Evolutionary conservation across 1,284 basidiomycete species (phyloP), one percentile per base, ranked within the genome.

Genomic region (Ganoderma resinaceum): DNA sequence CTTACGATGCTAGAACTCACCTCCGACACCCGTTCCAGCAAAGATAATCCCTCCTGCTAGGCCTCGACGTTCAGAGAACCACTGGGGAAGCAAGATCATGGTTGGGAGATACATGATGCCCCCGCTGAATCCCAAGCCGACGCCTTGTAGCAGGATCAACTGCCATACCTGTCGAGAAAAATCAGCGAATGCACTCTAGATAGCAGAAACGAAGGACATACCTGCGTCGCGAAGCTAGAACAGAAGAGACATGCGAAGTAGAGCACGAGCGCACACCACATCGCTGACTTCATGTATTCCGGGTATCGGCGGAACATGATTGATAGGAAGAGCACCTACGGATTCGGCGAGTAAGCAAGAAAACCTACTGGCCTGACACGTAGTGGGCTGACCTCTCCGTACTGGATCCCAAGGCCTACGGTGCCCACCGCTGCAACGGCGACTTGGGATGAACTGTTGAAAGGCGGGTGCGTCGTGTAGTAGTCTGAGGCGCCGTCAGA

Each of bases 21-120:
- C 76, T 12, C 77, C 77, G 8, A 77, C 65, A 40, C 77, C 76
- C 4, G 76, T 75, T 2, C 77, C 76, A 1, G 77, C 75, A 63
- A 78, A 78, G 63, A 79, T 76, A 59, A 78, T 75, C 3, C 76
- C 76, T 7, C 73, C 73, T 2, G 78, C 76, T 29, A 78, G 73
- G 14, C 76, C 76, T 1, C 76, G 72, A 37, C 74, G 74, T 42
- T 71, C 67, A 12, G 73, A 70, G 58, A 76, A 75, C 72, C 74
- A 74, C 49, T 72, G 70, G 26, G 75, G 67, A 11, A 77, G 71
- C 40, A 76, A 67, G 65, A 71, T 67, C 62, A 76, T 66, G 63
- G 75, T 71, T 2, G 76, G 76, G 43, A 74, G 72, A 63, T 76
- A 76, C 53, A 76, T 55, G 37, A 74, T 68, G 0, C 76, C 78